These are phyloP conservation scores for Gryganskiella cystojenkinii DNA, from an alignment of 192 early-diverging fungal genomes.

Conservation along the genomic window DNA sequence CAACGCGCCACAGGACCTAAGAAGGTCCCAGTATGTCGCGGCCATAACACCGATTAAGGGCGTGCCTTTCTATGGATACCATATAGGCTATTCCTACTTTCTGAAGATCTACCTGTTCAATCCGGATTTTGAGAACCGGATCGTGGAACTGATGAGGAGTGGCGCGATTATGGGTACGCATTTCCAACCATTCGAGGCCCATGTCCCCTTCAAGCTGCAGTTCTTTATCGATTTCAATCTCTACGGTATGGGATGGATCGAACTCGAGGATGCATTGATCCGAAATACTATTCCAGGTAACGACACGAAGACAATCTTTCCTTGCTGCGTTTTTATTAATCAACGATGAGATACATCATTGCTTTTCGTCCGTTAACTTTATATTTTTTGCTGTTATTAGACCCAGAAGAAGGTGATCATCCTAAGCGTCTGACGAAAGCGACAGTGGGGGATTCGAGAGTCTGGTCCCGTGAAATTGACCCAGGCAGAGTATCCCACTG, in stretches of 20 bases:
- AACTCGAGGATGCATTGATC: slow-evolving; percentile 58
- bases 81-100: slow-evolving; percentile 72
- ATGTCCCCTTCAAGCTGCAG: slow-evolving; percentile 85
- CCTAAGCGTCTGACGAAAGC: slow-evolving; percentile 25
- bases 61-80: slow-evolving; percentile 90
- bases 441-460: slow-evolving; percentile 21
- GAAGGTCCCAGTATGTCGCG: slow-evolving; percentile 61
- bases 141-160: slow-evolving; percentile 72
- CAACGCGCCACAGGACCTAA: slow-evolving; percentile 29
- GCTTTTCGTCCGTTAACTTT: too few relatives aligned
- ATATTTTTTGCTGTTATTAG: too few relatives aligned
- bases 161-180: slow-evolving; percentile 77
- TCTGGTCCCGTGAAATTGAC: slow-evolving; percentile 31
- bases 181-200: slow-evolving; percentile 84
- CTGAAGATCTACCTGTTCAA: slow-evolving; percentile 81
- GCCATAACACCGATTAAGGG: slow-evolving; percentile 82
- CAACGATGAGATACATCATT: too few relatives aligned
- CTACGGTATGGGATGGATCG: slow-evolving; percentile 87
- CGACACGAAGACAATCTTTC: too few relatives aligned
- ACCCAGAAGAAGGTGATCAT: slow-evolving; percentile 17
- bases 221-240: slow-evolving; percentile 90
- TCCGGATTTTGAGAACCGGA: slow-evolving; percentile 65
- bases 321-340: too few relatives aligned
- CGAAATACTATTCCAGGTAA: slow-evolving; percentile 41
- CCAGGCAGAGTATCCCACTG: slow-evolving; percentile 68